Evolutionary conservation across 2,329 filamentous ascomycete genomes (phyloP).

Genomic region (Sporothrix sp.): DNA sequence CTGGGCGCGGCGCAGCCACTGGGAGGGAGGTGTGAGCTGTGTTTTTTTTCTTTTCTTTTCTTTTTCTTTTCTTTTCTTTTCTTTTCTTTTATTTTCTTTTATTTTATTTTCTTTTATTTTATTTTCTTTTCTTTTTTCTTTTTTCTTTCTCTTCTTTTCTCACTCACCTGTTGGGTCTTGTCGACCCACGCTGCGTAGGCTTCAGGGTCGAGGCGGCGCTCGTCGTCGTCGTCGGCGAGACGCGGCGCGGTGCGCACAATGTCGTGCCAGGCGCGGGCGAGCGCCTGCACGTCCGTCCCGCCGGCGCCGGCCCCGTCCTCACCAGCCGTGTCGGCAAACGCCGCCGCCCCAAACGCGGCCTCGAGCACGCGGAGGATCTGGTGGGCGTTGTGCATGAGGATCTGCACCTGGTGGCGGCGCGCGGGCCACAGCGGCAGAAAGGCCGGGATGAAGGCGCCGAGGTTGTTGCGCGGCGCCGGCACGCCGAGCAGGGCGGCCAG

Average conservation of each 20-base stretch:
- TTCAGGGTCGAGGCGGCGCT: slow-evolving; percentile 11
- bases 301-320: slow-evolving; percentile 27
- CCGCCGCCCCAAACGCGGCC: slow-evolving; percentile 53
- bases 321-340: slow-evolving; percentile 26
- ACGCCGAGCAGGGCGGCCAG: slow-evolving; percentile 79
- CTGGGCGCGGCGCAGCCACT: slow-evolving; percentile 66
- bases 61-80: too few relatives aligned
- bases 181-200: slow-evolving; percentile 12
- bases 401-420: slow-evolving; percentile 50
- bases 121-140: too few relatives aligned
- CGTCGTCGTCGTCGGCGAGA: slow-evolving; percentile 12
- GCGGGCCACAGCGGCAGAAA: slow-evolving; percentile 69
- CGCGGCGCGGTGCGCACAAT: slow-evolving; percentile 21
- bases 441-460: slow-evolving; percentile 74
- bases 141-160: too few relatives aligned
- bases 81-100: too few relatives aligned
- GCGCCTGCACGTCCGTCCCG: slow-evolving; percentile 38
- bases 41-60: too few relatives aligned
- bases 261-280: slow-evolving; percentile 61
- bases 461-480: slow-evolving; percentile 78
- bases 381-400: slow-evolving; percentile 67
- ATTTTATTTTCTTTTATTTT: too few relatives aligned
- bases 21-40: too few relatives aligned
- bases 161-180: too few relatives aligned
- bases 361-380: slow-evolving; percentile 72